Percentiles rank a stretch among this genome's conserved stretches.
Evolutionary conservation across 2,329 filamentous ascomycete genomes (phyloP).

Genomic region (Colletotrichum sp.): DNA sequence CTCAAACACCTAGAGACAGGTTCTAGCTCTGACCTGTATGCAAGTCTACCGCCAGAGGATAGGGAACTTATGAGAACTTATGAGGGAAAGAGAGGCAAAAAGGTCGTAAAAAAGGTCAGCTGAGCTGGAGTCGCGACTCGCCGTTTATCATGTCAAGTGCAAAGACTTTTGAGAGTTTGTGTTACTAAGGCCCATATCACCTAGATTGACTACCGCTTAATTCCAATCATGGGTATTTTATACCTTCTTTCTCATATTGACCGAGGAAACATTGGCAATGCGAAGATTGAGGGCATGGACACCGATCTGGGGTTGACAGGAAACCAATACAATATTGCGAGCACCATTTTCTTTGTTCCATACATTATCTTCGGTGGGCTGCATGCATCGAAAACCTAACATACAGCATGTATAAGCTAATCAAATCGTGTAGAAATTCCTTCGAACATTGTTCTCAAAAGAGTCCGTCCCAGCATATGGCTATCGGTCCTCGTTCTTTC

Average conservation of each 20-base stretch:
- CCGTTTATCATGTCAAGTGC: background rate
- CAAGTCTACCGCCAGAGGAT: background rate
- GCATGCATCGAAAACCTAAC: background rate
- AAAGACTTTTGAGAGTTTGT: background rate
- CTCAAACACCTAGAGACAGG: background rate
- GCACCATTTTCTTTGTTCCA: slow-evolving; percentile 16
- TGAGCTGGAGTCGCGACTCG: background rate
- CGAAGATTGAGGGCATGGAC: slow-evolving; percentile 12
- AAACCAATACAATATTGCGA: slow-evolving; percentile 6
- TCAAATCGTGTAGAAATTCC: slow-evolving; percentile 35
- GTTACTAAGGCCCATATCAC: background rate
- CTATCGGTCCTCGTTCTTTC: slow-evolving; percentile 40
- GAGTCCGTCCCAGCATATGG: slow-evolving; percentile 47
- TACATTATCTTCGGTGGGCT: slow-evolving; percentile 63
- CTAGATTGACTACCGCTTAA: slow-evolving; percentile 23
- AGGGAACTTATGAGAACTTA: background rate
- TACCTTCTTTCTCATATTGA: slow-evolving; percentile 25
- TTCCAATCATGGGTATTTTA: slow-evolving; percentile 20
- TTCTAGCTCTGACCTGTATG: background rate
- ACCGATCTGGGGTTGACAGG: background rate
- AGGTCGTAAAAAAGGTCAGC: slow-evolving; percentile 11
- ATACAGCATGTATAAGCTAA: slow-evolving; percentile 37
- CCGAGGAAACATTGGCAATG: slow-evolving; percentile 12
- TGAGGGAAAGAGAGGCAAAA: slow-evolving; percentile 7
- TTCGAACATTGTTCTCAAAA: slow-evolving; percentile 69